A percentile compares a stretch with the other conserved stretches of the same genome.
These are phyloP conservation scores for Neurospora sp. DNA, from an alignment of 2,329 filamentous ascomycete genomes.

Conservation along the genomic window DNA sequence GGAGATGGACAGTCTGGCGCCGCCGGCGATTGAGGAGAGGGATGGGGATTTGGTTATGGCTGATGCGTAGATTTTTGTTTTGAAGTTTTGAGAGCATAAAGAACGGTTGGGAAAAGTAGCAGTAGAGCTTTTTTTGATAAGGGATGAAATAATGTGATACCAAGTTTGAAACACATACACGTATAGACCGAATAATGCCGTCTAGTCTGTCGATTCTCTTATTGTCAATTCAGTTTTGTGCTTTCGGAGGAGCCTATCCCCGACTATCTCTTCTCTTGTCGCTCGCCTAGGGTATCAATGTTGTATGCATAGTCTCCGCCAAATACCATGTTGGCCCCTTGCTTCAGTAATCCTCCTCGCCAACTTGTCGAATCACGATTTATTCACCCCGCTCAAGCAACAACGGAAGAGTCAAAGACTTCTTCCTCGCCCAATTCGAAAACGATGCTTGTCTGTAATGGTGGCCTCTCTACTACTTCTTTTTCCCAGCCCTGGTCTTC, in stretches of 20 bases:
- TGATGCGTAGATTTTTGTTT: conserved; percentile 11
- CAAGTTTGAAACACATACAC: background rate
- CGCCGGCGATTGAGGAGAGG: conserved; percentile 19
- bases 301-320: background rate
- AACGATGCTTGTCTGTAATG: background rate
- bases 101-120: background rate
- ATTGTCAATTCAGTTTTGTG: too few relatives aligned
- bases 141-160: background rate
- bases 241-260: too few relatives aligned
- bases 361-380: too few relatives aligned
- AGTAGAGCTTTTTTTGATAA: background rate
- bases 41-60: conserved; percentile 19
- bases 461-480: background rate
- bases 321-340: too few relatives aligned
- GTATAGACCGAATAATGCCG: background rate
- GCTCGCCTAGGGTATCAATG: background rate
- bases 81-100: background rate
- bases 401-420: rapidly evolving
- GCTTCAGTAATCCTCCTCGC: too few relatives aligned
- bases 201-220: background rate
- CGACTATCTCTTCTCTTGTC: too few relatives aligned
- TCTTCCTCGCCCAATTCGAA: background rate
- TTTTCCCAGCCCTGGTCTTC: conserved; percentile 21
- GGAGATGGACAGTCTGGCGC: conserved; percentile 74
- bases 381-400: background rate